Evolutionary conservation across 352 stramenopile genomes (phyloP), one percentile per base, ranked within the genome.

Genomic region (Bremia lactucae): DNA sequence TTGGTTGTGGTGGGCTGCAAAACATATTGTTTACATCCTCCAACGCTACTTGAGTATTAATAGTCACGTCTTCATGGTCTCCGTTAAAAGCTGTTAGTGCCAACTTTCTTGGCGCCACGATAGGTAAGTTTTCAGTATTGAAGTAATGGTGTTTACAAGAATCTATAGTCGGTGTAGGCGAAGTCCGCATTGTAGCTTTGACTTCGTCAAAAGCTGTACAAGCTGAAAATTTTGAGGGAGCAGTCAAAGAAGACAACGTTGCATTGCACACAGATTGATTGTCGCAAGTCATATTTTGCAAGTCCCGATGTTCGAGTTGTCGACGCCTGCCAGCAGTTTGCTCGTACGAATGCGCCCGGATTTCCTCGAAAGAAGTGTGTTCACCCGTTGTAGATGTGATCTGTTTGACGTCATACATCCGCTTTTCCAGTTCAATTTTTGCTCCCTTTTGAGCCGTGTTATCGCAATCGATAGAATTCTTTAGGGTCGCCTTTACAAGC

Each of bases 21-120:
- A 93, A 93, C 80, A 93, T 90, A 42, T 49, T 69, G 51, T 90
- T 87, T 40, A 93, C 75, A 23, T 93, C 80, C 22, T 80, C 73
- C 60, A 89, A 70, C 1, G 80, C 80, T 5, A 93, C 54, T 35
- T 73, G 72, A 45, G 80, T 93, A 45, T 87, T 93, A 42, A 93
- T 90, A 11, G 80, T 93, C 65, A 93, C 77, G 44, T 93, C 78
- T 50, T 93, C 77, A 67, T 86, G 68, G 3, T 64, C 73, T 23
- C 61, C 65, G 20, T 60, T 55, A 18, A 69, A 49, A 6, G 65
- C 28, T 29, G 39, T n/a, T n/a, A n/a, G 49, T 5, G 33, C 37
- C 16, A 43, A 25, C 13, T 61, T 50, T 2, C 38, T 59, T 9
- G 52, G 34, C 13, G 46, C 29, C 4, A 37, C 42, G 11, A 20